A percentile compares a stretch with the other conserved stretches of the same genome.
phyloP scores from a whole-genome alignment of 129 eudicot species.

The Saussurea involucrata region DNA sequence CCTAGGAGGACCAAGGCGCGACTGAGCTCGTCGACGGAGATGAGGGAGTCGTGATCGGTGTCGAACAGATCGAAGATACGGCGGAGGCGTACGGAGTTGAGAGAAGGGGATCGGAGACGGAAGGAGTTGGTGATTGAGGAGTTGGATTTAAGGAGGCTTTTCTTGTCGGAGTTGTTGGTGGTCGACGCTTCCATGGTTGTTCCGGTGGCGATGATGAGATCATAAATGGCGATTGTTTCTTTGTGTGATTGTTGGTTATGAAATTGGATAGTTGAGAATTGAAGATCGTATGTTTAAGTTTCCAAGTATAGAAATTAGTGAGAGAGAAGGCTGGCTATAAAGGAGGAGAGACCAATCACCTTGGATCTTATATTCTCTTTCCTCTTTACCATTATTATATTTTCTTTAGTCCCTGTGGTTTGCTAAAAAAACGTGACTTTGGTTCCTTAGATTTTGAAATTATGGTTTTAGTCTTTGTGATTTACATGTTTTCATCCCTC shows the following conservation, averaged over 20 bases:
- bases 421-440: no score
- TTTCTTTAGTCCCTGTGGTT: not conserved
- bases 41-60: conserved; percentile 49
- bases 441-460: no score
- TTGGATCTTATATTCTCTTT: not conserved
- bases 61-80: conserved; percentile 79
- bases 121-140: conserved; percentile 30
- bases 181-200: conserved; percentile 14
- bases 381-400: not conserved
- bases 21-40: conserved; percentile 63
- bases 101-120: conserved; percentile 66
- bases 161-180: not conserved
- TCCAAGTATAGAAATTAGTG: conserved; percentile 25
- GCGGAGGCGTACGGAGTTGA: conserved; percentile 71
- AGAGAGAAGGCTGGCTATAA: conserved; percentile 22
- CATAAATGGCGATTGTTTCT: not conserved
- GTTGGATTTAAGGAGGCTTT: conserved; percentile 23
- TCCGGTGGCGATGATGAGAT: not conserved
- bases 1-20: conserved; percentile 59
- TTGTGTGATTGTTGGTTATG: not conserved
- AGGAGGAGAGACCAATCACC: conserved; percentile 14
- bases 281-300: not conserved
- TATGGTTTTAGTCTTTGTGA: not conserved
- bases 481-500: no score
- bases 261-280: not conserved